Base-by-base conservation (phyloP, 139 green algal species). In the Volvox africanus region DNA sequence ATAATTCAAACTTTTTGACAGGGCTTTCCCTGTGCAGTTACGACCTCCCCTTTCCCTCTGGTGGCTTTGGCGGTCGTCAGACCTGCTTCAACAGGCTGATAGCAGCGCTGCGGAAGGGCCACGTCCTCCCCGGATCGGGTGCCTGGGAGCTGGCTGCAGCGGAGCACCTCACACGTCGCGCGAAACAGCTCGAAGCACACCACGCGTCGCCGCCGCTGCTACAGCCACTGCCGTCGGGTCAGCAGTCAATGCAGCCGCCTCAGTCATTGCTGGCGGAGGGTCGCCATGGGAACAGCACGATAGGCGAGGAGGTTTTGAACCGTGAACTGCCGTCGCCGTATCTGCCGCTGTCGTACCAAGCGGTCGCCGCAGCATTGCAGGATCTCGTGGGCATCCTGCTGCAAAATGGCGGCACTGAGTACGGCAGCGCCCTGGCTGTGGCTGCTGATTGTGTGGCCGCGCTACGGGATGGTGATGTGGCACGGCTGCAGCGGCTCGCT, bases 111-210 rank as follows among this genome's bases (percentile, higher is more conserved):
- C 85, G 69, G 18, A 3, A 28, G n/a, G 68, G 85, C 26, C 37
- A 28, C 3, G 69, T 89, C 28, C 85, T 89, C 19, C 85, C 85
- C 14, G 85, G 85, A 28, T 69, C 37, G 1, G 85, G 85, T 20
- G 85, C 85, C 5, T 89, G 85, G 85, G 85, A 89, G 85, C 33
- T 82, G 16, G 85, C 85, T n/a, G 85, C 28, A 30, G 69, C 69
- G 2, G 69, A 82, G 69, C 83, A 80, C 30, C 83, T 88, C 12
- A 30, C 36, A 5, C 61, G 21, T 17, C 22, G 83, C 0, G 62
- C 83, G 24, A 37, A 69, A 17, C 68, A 89, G 65, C 35, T 89
- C 35, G 12, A 89, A 68, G 14, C n/a, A 33, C 76, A 24, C 33
- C 65, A 24, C 21, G 2, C 11, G 65, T 28, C 6, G 24, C 18